Evolutionary conservation across 2,329 filamentous ascomycete genomes (phyloP), one percentile per base, ranked within the genome.

Genomic region (Exophiala mesophila): DNA sequence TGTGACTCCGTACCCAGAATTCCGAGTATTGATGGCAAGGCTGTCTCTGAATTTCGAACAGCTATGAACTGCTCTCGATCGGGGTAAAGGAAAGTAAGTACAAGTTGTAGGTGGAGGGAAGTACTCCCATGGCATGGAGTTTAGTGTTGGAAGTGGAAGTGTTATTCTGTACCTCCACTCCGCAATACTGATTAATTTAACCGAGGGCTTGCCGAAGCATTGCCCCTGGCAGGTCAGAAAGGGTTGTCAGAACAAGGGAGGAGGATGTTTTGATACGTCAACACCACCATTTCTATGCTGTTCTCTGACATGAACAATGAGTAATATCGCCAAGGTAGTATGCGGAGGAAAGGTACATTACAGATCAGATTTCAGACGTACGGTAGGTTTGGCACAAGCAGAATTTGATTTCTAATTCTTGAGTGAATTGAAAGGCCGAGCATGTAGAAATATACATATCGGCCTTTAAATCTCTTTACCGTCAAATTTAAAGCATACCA

Each of bases 201-300:
- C 29, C 29, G 29, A 31, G 29, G 5, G 29, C 5, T 31, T 31
- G 29, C 29, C 29, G 29, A 31, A 31, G 29, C 29, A 31, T 31
- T 31, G n/a, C 29, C 29, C 29, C 29, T 31, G 8, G 24, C 8
- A 28, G 24, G 24, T n/a, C 8, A 28, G 8, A 8, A 28, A 28
- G 8, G 24, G 8, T n/a, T 8, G n/a, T 7, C 29, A 31, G 29
- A 12, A 31, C 5, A 31, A 5, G 29, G 17, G 29, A 31, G 5
- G 17, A 13, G 29, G 8, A 31, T 31, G 5, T 13, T 31, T 16
- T 31, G 24, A 28, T 8, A 28, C 24, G n/a, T 8, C 8, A 28
- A 8, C n/a, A 8, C 24, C 24, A 28, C 24, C 24, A n/a, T 28
- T 28, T 28, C 24, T 8, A 28, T n/a, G 8, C 24, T n/a, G 24